Evolutionary conservation across 2,329 filamentous ascomycete species (phyloP).

Genomic region (Pseudocercospora cruenta): DNA sequence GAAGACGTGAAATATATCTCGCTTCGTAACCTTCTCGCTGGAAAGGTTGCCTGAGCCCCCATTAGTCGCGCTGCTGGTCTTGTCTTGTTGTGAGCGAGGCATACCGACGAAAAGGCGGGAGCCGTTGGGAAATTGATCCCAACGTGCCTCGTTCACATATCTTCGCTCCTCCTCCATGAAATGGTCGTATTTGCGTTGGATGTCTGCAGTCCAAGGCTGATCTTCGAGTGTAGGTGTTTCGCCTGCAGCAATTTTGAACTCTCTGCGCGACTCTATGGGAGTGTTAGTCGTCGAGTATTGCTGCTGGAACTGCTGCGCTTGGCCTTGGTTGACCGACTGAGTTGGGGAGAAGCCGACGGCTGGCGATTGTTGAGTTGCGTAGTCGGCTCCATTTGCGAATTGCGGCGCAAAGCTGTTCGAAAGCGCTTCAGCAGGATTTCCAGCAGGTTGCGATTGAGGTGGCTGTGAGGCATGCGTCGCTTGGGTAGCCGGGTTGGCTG

Average conservation of each 20-base stretch:
- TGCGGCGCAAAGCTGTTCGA: constrained; percentile 25
- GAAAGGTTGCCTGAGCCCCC: constrained; percentile 75
- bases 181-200: constrained; percentile 70
- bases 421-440: constrained; percentile 28
- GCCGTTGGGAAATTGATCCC: constrained; percentile 77
- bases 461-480: constrained; percentile 27
- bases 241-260: constrained; percentile 35
- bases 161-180: constrained; percentile 74
- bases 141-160: constrained; percentile 77
- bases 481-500: constrained; percentile 42
- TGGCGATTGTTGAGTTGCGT: constrained; percentile 17
- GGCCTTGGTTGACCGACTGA: constrained; percentile 6
- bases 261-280: constrained; percentile 35
- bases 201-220: constrained; percentile 57
- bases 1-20: constrained; percentile 91
- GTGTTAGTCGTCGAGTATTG: constrained; percentile 15
- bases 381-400: constrained; percentile 4
- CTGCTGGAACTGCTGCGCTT: constrained; percentile 9
- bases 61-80: constrained; percentile 8
- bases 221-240: constrained; percentile 48
- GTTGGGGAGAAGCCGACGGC: background rate
- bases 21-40: constrained; percentile 89
- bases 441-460: constrained; percentile 30
- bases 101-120: constrained; percentile 81
- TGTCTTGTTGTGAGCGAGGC: constrained; percentile 32